Percentiles rank a stretch among this genome's conserved stretches.
Conservation (phyloP, 2,329 filamentous ascomycete genomes). For the Aureobasidium leucospermi region DNA sequence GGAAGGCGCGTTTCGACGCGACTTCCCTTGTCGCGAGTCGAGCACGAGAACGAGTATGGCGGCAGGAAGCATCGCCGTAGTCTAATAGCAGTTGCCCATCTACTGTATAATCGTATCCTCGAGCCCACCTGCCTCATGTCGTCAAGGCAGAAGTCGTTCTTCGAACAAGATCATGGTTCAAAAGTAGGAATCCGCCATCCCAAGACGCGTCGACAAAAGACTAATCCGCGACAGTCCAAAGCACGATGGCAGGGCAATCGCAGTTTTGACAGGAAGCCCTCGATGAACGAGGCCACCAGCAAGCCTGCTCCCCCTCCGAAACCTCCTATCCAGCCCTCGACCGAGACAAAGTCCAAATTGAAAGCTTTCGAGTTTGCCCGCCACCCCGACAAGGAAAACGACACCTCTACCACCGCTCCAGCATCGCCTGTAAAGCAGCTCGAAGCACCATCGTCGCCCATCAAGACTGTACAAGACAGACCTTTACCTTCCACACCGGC, state of each 20-base stretch:
- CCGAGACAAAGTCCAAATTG: constrained; percentile 47
- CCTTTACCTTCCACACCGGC: constrained; percentile 51
- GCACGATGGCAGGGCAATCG: constrained; percentile 16
- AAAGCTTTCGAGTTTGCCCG: constrained; percentile 47
- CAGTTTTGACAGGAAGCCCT: constrained; percentile 20
- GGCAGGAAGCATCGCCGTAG: background rate
- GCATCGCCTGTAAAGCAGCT: constrained; percentile 8
- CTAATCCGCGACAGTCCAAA: constrained; percentile 12
- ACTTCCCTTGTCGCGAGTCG: background rate
- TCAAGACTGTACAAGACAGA: constrained; percentile 23
- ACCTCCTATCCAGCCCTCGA: constrained; percentile 42
- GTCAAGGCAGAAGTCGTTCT: constrained; percentile 44
- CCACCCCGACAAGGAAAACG: constrained; percentile 15
- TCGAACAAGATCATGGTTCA: constrained; percentile 38
- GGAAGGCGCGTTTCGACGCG: constrained; percentile 3
- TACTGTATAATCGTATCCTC: background rate
- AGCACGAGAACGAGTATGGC: background rate
- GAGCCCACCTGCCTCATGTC: constrained; percentile 29
- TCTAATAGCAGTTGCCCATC: background rate
- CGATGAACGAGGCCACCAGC: background rate
- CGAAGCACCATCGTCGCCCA: constrained; percentile 14
- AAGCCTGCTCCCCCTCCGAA: constrained; percentile 21
- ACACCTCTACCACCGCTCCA: background rate
- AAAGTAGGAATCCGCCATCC: constrained; percentile 28
- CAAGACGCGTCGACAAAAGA: background rate